Conservation (phyloP, 2,329 filamentous ascomycete genomes). For the Blastomyces gilchristii region DNA sequence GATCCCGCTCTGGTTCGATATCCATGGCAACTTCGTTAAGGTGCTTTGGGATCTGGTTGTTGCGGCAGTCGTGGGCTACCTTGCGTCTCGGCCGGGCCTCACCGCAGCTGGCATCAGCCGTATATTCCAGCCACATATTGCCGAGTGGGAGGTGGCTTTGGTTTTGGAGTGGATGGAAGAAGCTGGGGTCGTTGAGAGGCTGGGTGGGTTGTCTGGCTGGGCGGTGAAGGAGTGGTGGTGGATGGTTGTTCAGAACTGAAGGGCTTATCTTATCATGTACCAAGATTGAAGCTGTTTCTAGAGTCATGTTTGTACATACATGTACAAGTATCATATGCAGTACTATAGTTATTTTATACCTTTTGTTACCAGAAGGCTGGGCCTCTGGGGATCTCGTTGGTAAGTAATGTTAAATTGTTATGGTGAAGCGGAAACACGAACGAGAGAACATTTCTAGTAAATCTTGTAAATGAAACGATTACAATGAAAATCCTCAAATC, state of each 20-base stretch:
- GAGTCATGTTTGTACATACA: neutral
- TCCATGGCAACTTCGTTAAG: slow-evolving; percentile 32
- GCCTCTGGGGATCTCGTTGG: neutral
- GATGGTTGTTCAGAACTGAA: slow-evolving; percentile 22
- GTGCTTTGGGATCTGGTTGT: slow-evolving; percentile 35
- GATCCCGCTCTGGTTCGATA: slow-evolving; percentile 41
- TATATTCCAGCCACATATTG: slow-evolving; percentile 32
- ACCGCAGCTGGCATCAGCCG: slow-evolving; percentile 26
- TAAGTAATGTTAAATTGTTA: neutral
- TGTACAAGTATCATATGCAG: neutral
- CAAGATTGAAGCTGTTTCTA: neutral
- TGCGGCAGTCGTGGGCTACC: slow-evolving; percentile 33
- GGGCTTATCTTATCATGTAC: neutral
- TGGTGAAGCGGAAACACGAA: neutral
- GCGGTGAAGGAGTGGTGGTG: slow-evolving; percentile 34
- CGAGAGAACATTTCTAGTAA: neutral
- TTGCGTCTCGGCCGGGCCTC: slow-evolving; percentile 35
- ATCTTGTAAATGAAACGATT: neutral
- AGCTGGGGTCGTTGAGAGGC: slow-evolving; percentile 19
- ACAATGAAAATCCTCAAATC: neutral
- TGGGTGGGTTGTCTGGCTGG: slow-evolving; percentile 19
- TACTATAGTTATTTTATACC: neutral
- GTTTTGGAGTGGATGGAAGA: slow-evolving; percentile 33
- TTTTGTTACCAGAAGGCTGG: neutral
- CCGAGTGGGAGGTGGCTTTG: slow-evolving; percentile 34